Base-by-base conservation (phyloP, 176 grass and related monocot species). In the Puya raimondii region DNA sequence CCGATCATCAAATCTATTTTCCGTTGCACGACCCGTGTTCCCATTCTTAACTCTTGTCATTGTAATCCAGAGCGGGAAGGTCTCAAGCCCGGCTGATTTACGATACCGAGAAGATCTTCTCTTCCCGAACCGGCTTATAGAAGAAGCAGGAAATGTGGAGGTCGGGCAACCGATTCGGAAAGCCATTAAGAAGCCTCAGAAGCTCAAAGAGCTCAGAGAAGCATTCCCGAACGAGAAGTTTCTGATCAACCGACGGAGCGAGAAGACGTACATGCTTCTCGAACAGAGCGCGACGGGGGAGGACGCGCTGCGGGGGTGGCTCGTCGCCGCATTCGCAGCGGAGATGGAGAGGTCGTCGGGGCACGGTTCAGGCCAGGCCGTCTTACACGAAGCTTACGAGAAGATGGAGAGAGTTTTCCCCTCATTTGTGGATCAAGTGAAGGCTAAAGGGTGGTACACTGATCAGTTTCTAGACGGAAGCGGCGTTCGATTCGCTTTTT, bases 391-490 rank as follows among this genome's bases (percentile, higher is more conserved):
- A 16, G 90, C 95, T 33, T 85, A 81, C 16, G 70, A 76, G 65
- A 99, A 76, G 67, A 94, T 91, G 87, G 80, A 82, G 71, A 79
- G 1, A 2, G 66, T 91, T 21, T 94, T 94, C 26, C 87, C 90
- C 18, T 5, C 63, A 17, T 99, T 99, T 42, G 48, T 91, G 25
- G 83, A 78, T 23, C 74, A 91, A 23, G 69, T 99, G 14, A 88
- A 74, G 90, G 73, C 27, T 18, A 91, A 78, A 49, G 95, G 95
- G 3, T 99, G 95, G 95, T 80, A 94, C 75, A 93, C 87, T 0
- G 90, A 90, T 58, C 90, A 99, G 63, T 99, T 99, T 85, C 84
- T 99, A 16, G 85, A 99, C 21, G 87, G 90, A 14, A 99, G 86
- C 54, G 78, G 90, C 6, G 88, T 82, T 8, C 79, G 90, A 11